These are phyloP conservation scores for Candida sojae DNA, from an alignment of 1,139 yeast species.

Conservation along the genomic window DNA sequence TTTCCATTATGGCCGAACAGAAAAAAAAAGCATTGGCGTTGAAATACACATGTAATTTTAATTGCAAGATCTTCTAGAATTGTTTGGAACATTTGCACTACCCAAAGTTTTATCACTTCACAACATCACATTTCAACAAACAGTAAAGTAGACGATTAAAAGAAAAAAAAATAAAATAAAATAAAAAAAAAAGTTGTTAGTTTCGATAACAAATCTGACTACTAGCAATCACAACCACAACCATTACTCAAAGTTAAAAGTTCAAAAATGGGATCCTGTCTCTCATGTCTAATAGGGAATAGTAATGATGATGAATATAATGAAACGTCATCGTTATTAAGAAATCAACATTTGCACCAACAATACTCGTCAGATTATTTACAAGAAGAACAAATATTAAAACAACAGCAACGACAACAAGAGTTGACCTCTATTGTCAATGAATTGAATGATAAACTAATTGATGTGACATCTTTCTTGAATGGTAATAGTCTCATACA, in stretches of 20 bases:
- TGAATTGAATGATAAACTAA: conserved; percentile 45
- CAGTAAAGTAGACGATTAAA: not conserved
- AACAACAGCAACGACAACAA: conserved; percentile 46
- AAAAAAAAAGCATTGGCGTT: too few relatives aligned
- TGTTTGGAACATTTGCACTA: not conserved
- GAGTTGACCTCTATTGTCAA: conserved; percentile 45
- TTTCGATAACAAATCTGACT: not conserved
- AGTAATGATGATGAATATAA: conserved; percentile 41
- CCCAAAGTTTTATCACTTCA: not conserved
- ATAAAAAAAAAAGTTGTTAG: not conserved
- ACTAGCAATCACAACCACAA: not conserved
- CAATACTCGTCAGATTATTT: conserved; percentile 34
- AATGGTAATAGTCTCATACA: conserved; percentile 15
- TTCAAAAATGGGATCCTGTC: conserved; percentile 44
- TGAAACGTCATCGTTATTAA: conserved; percentile 39
- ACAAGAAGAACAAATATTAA: conserved; percentile 42
- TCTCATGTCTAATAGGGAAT: conserved; percentile 45
- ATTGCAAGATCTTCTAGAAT: not conserved
- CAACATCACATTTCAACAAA: not conserved
- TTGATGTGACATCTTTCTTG: conserved; percentile 46
- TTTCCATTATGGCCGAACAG: too few relatives aligned
- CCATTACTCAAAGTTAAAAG: not conserved
- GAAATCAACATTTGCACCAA: conserved; percentile 21
- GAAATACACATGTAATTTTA: too few relatives aligned
- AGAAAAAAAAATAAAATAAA: not conserved